Base-by-base conservation (phyloP, 257 asterid genomes). In the Osmanthus fragrans region DNA sequence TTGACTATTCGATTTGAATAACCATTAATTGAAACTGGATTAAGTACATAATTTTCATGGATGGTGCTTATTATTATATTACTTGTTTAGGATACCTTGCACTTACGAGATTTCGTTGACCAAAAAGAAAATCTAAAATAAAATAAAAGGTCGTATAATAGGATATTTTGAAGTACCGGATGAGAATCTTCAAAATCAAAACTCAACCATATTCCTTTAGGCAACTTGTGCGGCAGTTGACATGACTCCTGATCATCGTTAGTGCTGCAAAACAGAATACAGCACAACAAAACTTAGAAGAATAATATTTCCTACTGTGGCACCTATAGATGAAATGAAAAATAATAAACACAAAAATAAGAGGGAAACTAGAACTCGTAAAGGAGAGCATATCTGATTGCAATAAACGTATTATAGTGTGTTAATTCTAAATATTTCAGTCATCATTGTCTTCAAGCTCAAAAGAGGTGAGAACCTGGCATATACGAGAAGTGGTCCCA, bases 141-240 rank as follows among this genome's bases (percentile, higher is more conserved):
- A 54, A 16, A 5, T 45, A 29, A 49, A 34, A 8, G 34, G 42
- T 29, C 39, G n/a, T 54, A 30, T 37, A 19, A 65, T 73, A 58
- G 64, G 45, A 18, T 18, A 68, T 67, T 40, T 29, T 51, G 27
- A 82, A 76, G 42, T 89, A 96, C 98, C 82, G 94, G 96, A 87
- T 96, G 99, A 73, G 92, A 82, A 85, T 96, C 99, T 77, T 96
- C 96, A 82, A 91, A 91, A 74, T 96, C 99, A 80, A 96, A 96
- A 81, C 90, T 86, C 64, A 82, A 76, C 97, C 98, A 96, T 69
- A 88, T 82, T 88, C 97, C 98, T 75, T 82, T 79, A 8, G 99
- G 98, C 86, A 96, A 85, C 81, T 85, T 84, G 80, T 88, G 97
- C 68, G 81, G 85, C 79, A 79, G 76, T 80, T 84, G 79, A 82